Base-by-base conservation (phyloP, 169 alveolate species). In the Plasmodium yoelii region DNA sequence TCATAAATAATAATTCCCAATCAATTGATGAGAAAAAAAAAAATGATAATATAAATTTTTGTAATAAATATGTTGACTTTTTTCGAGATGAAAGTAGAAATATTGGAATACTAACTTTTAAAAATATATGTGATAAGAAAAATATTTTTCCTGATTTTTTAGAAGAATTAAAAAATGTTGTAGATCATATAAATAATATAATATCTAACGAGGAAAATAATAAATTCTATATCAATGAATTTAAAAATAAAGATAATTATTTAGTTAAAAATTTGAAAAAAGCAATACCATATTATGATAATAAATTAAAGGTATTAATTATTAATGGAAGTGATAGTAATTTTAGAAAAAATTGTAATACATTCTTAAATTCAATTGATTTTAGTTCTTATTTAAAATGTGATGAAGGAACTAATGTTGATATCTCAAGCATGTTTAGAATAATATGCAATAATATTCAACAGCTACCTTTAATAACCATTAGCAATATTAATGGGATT, bases 51-150 rank as follows among this genome's bases (percentile, higher is more conserved):
- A 51, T 34, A 46, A 28, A 18, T 24, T 12, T 18, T 49, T 22
- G 12, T 19, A 46, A 80, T 69, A 64, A 42, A 22, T 80, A 53
- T 42, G 82, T 80, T 56, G 90, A 80, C 24, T 80, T 80, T 28
- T 80, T 34, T 57, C 69, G 90, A 18, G 90, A 80, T 42, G 82
- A 80, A 68, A 65, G 64, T 51, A 64, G 74, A 59, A 80, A 44
- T 47, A 59, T 80, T 34, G 90, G 90, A 4, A 65, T 80, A 9
- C 46, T 80, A 64, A 55, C 80, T 0, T 80, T 80, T 65, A 80
- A 69, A 80, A 53, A 65, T 42, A 53, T 80, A 13, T 51, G 67
- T 34, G 67, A 69, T 7, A 80, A 80, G 19, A 80, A 80, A 42
- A 80, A 80, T 42, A 80, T 64, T 3, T 80, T 80, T 51, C 22